Evolutionary conservation across 1,284 basidiomycete genomes (phyloP).

Genomic region (Vanrija humicola): DNA sequence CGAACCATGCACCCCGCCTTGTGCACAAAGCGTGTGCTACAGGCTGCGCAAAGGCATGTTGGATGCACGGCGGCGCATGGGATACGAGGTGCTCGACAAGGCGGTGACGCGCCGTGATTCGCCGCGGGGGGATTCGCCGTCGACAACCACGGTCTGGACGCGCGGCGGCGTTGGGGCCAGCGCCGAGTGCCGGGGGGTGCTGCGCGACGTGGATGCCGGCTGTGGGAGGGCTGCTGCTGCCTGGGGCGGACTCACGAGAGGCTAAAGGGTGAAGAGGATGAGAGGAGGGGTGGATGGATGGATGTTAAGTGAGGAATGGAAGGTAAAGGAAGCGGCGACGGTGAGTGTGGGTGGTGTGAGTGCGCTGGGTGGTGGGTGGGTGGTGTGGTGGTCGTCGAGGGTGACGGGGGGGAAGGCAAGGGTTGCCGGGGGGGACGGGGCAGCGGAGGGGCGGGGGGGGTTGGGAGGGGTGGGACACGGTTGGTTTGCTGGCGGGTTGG

Average conservation of each 20-base stretch:
- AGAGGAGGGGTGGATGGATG: slow-evolving; percentile 8
- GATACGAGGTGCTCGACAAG: too few species aligned
- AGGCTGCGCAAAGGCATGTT: too few species aligned
- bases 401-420: neutral
- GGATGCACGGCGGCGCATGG: too few species aligned
- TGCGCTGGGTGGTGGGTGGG: slow-evolving; percentile 1
- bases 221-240: neutral
- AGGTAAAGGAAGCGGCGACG: slow-evolving; percentile 1
- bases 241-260: neutral
- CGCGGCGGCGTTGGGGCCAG: too few species aligned
- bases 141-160: too few species aligned
- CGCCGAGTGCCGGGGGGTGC: too few species aligned
- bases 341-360: neutral
- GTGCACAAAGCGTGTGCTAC: too few species aligned
- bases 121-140: too few species aligned
- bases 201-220: neutral
- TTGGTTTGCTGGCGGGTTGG: neutral
- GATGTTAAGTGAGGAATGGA: slow-evolving; percentile 5
- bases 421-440: neutral
- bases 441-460: neutral
- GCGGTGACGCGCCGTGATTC: too few species aligned
- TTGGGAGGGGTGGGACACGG: neutral
- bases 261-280: slow-evolving; percentile 1
- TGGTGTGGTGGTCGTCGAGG: neutral
- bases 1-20: too few species aligned